Base-by-base conservation (phyloP, 2,329 filamentous ascomycete genomes). In the Seiridium unicorne region DNA sequence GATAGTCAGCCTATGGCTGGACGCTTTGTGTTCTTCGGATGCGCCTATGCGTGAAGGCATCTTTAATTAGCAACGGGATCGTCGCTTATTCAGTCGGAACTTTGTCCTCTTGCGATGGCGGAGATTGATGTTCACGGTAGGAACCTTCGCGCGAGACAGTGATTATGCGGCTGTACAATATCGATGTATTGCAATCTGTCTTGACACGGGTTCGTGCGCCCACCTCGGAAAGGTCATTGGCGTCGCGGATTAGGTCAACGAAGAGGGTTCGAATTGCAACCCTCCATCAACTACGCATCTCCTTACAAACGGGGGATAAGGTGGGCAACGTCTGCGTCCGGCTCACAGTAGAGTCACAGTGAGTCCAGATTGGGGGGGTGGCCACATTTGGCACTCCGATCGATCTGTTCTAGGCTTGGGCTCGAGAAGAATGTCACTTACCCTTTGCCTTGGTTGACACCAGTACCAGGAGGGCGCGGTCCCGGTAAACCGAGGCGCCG, bases 61-160 rank as follows among this genome's bases (percentile, higher is more conserved):
- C 66, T 65, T 68, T 62, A 64, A 61, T 60, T 69, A 66, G 63
- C 62, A 63, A 61, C 61, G 40, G 55, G 58, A 60, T 60, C 35
- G 38, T 26, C 10, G 58, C 51, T 61, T 59, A 53, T 51, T 58
- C 47, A 59, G 60, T 63, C 18, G 18, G 61, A 44, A 62, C 53
- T 26, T 56, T 53, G 31, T 53, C 38, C 32, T 34, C 48, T 56
- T 54, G 56, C 18, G 18, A 26, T 26, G 18, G 59, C 61, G 38
- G 7, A 42, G 38, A 8, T 42, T 42, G 38, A 8, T 35, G 49
- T 26, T 5, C 11, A 38, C 11, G 18, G n/a, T 8, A 5, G 32
- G 3, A 32, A 32, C 32, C 26, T n/a, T 35, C 49, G 35, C 49
- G 34, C 31, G 11, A 53, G 5, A 11, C 32, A 42, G 32, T 53